Evolutionary conservation across 257 asterid genomes (phyloP).

Genomic region (Primulina tabacum): DNA sequence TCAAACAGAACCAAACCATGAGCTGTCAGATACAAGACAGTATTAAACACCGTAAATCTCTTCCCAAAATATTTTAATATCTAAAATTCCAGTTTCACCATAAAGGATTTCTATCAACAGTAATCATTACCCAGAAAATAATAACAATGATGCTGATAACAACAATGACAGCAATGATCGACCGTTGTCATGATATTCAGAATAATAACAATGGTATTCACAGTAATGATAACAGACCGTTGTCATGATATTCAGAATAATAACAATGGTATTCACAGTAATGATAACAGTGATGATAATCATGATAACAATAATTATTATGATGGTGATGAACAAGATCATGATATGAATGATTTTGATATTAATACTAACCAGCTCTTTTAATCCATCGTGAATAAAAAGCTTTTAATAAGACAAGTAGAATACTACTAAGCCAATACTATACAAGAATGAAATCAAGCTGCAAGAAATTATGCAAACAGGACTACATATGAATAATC

Average conservation of each 20-base stretch:
- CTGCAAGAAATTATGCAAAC: conserved; percentile 7
- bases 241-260: too few species aligned
- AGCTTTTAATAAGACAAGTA: conserved; percentile 1
- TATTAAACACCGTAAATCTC: background rate
- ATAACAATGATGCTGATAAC: background rate
- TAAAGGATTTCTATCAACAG: too few species aligned
- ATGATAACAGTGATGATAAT: too few species aligned
- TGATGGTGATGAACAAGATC: background rate
- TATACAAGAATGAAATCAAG: background rate
- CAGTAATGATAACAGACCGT: too few species aligned
- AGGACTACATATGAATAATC: conserved; percentile 5
- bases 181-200: too few species aligned
- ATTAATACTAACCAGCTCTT: background rate
- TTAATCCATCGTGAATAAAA: background rate
- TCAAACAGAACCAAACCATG: background rate
- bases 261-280: too few species aligned
- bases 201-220: too few species aligned
- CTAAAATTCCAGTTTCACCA: background rate
- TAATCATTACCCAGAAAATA: background rate
- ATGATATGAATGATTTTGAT: background rate
- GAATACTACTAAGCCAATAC: background rate
- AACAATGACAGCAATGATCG: too few species aligned
- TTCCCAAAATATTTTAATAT: too few species aligned
- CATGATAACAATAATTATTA: background rate
- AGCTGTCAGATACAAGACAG: background rate